Evolutionary conservation across 108 stramenopile species (phyloP).

Genomic region (Hondaea fermentalgiana): DNA sequence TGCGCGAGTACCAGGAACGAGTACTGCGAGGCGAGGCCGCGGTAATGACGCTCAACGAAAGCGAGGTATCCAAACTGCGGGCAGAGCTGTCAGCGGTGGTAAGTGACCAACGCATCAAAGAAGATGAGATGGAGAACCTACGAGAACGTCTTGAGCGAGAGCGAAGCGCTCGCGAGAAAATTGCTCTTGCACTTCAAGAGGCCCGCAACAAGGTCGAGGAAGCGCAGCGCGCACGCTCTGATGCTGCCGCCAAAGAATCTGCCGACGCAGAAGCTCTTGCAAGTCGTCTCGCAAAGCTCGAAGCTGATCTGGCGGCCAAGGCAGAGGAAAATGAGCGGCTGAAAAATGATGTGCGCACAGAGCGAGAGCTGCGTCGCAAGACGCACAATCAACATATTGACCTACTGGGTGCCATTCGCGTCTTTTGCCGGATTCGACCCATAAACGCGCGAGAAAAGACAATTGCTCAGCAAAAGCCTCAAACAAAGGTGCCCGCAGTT

Average conservation of each 20-base stretch:
- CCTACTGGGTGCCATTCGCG: background rate
- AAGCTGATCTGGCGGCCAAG: background rate
- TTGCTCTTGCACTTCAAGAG: background rate
- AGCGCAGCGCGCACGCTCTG: background rate
- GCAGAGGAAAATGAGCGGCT: background rate
- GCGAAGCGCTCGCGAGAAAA: background rate
- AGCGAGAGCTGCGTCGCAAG: background rate
- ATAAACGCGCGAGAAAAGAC: background rate
- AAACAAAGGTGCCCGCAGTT: background rate
- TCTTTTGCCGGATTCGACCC: background rate
- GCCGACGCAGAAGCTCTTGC: background rate
- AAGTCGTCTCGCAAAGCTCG: background rate
- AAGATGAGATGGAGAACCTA: background rate
- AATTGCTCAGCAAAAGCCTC: background rate
- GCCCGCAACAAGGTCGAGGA: background rate
- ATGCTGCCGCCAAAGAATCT: background rate
- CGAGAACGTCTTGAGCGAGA: background rate
- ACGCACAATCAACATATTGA: constrained; percentile 1
- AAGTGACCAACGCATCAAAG: background rate
- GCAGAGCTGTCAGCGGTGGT: background rate
- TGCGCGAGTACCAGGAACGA: background rate
- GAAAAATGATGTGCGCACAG: background rate
- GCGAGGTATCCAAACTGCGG: background rate
- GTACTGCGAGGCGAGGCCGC: background rate
- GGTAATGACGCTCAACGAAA: background rate